phyloP scores from a whole-genome alignment of 805 yeast genomes.

The Metschnikowia drakensbergensis region DNA sequence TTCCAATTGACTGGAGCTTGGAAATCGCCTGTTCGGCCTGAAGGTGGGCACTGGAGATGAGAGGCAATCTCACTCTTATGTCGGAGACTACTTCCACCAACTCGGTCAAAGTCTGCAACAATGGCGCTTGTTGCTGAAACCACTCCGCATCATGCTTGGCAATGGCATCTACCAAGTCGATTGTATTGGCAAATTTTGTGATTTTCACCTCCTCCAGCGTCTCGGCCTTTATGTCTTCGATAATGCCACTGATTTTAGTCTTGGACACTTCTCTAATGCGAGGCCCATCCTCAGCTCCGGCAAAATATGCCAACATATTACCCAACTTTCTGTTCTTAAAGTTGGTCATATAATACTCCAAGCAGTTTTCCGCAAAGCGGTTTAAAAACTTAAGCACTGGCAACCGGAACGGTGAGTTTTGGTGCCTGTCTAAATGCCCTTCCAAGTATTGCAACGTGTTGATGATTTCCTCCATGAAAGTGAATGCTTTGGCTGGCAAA shows the following conservation, averaged over 20 bases:
- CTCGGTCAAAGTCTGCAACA: slow-evolving; percentile 41
- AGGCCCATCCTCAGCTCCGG: slow-evolving; percentile 49
- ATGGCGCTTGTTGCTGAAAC: slow-evolving; percentile 50
- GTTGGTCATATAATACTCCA: slow-evolving; percentile 64
- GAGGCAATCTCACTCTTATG: slow-evolving; percentile 31
- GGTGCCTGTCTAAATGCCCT: slow-evolving; percentile 76
- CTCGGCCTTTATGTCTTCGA: slow-evolving; percentile 47
- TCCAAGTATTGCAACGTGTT: slow-evolving; percentile 74
- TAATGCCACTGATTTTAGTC: slow-evolving; percentile 47
- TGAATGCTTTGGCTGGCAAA: slow-evolving; percentile 86
- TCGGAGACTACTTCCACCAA: slow-evolving; percentile 42
- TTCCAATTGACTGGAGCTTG: slow-evolving; percentile 48
- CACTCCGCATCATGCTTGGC: slow-evolving; percentile 50
- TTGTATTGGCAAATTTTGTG: slow-evolving; percentile 65
- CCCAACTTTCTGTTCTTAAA: slow-evolving; percentile 63
- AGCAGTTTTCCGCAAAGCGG: slow-evolving; percentile 73
- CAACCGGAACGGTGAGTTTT: slow-evolving; percentile 83
- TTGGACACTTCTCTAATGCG: slow-evolving; percentile 56
- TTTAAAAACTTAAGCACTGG: slow-evolving; percentile 86
- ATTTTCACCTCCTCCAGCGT: slow-evolving; percentile 51
- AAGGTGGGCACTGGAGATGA: slow-evolving; percentile 60
- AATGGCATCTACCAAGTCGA: slow-evolving; percentile 60
- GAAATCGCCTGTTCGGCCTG: slow-evolving; percentile 68
- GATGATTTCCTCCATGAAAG: slow-evolving; percentile 84
- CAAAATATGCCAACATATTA: slow-evolving; percentile 62